Base-by-base conservation (phyloP, 83 land plant species). In the Picea abies region DNA sequence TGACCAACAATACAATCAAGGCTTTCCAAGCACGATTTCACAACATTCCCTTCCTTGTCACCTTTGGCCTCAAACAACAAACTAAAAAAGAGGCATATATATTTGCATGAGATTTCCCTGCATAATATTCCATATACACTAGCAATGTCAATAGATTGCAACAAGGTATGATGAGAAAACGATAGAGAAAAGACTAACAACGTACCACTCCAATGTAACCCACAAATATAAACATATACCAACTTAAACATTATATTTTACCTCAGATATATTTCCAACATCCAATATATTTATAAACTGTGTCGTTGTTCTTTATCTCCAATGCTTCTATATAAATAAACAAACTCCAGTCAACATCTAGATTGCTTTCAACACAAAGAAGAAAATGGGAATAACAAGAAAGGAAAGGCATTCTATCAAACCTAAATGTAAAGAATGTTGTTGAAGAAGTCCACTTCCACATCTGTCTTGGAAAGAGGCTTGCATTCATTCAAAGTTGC, bases 341-440 rank as follows among this genome's bases (percentile, higher is more conserved):
- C 9, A 67, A 12, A 78, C 1, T 69, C 64, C 11, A 35, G 4
- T 44, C n/a, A 67, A 52, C 22, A 49, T 56, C 9, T 35, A 41
- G 79, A 32, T 8, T 69, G 39, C 2, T 25, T 12, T 23, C n/a
- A 2, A n/a, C 35, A 14, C 79, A n/a, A 78, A 23, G 23, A 9
- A 39, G 71, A 26, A 37, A 41, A 71, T 39, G 3, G 39, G 39
- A 47, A 71, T n/a, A 37, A 8, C 63, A 77, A 32, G 75, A 81
- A 26, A 61, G 25, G 29, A 20, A 65, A 16, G 22, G n/a, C 80
- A 62, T 29, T 23, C 22, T 22, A 78, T 61, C 69, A 64, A 64
- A 93, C 99, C 97, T 97, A 97, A 32, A 96, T 77, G 78, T 97
- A 97, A 62, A 89, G 81, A 49, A 97, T 90, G 78, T 97, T 97